Base-by-base conservation (phyloP, 179 eudicot species). In the Silene noctiflora region DNA sequence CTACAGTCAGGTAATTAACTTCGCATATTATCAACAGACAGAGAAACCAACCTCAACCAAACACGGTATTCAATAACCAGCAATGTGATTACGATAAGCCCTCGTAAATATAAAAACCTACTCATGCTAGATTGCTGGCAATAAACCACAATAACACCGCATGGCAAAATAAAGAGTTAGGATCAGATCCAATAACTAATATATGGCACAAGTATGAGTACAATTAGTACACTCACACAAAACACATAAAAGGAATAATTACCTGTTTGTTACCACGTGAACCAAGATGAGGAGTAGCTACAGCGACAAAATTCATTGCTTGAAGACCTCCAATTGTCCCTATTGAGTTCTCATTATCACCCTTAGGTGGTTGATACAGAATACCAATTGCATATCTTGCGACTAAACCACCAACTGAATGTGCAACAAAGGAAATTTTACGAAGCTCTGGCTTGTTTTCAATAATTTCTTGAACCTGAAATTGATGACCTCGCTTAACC, bases 201-300 rank as follows among this genome's bases (percentile, higher is more conserved):
- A 65, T 65, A 65, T 4, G 3, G 16, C 10, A 14, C 11, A 65
- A 29, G 16, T 62, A 25, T 25, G 35, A 65, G 0, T 48, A 53
- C 4, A 24, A 46, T 3, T 35, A 16, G 1, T 67, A 3, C 20
- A 24, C n/a, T 20, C 27, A 60, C 1, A 19, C 11, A 65, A 59
- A 16, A 7, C 67, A 75, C 10, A 60, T 13, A 8, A 56, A 16
- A 21, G 44, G 19, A 55, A 55, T 1, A 67, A 19, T 27, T 89
- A 88, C 98, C 96, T 96, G 99, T 71, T 90, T 90, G 77, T 96
- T 88, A 74, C 99, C 99, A 81, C 96, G 88, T 63, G 99, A 96
- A 82, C 99, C 99, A 81, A 96, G 99, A 90, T 96, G 99, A 76
- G 99, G 99, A 74, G 98, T 88, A 59, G 99, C 99, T 79, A 90